Evolutionary conservation across 345 rosid genomes (phyloP).

Genomic region (Gossypium raimondii): DNA sequence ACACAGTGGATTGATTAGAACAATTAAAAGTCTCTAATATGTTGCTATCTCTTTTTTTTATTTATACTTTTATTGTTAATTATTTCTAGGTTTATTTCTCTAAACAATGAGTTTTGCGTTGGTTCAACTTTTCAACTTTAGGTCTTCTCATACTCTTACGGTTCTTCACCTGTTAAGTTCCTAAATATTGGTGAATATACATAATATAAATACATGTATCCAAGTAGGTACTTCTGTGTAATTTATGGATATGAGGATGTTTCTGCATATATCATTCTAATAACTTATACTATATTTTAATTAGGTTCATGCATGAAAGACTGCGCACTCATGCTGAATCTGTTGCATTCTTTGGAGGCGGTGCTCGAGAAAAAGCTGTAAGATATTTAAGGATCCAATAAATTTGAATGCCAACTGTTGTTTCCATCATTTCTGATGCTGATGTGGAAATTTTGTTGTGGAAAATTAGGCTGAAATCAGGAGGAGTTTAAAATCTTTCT

Average conservation of each 20-base stretch:
- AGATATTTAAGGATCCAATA: constrained; percentile 31
- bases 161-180: not conserved
- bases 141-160: not conserved
- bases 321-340: constrained; percentile 96
- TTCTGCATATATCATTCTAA: constrained; percentile 15
- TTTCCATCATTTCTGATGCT: not conserved
- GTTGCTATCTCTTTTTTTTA: not conserved
- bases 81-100: not conserved
- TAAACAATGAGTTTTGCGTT: not conserved
- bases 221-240: not conserved
- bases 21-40: not conserved
- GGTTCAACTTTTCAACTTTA: not conserved
- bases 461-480: not conserved
- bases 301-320: constrained; percentile 99
- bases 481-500: not conserved
- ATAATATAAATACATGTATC: not conserved
- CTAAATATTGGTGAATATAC: not conserved
- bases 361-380: constrained; percentile 94
- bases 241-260: constrained; percentile 9
- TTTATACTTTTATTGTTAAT: not conserved
- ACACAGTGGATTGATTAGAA: not conserved
- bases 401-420: not conserved
- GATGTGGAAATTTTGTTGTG: not conserved
- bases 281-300: constrained; percentile 15
- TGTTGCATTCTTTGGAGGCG: constrained; percentile 99